Base-by-base conservation (phyloP, 2,329 filamentous ascomycete species). In the Lachnellula hyalina region DNA sequence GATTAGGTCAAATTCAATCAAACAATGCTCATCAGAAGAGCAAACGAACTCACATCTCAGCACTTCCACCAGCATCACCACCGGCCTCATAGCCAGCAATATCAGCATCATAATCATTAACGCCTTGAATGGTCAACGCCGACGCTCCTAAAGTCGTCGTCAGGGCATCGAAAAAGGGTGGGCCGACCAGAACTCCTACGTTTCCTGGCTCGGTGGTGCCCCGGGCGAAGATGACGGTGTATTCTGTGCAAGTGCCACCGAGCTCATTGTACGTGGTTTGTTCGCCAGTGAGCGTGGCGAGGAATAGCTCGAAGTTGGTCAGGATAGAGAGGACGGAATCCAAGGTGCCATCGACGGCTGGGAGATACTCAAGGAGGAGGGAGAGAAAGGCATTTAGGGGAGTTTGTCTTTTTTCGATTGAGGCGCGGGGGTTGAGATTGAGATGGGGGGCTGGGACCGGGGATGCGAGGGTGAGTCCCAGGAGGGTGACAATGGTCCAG, bases 161-260 rank as follows among this genome's bases (percentile, higher is more conserved):
- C 32, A 69, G 54, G 2, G 65, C 61, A 21, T 64, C 57, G 53
- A 69, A 68, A 49, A 68, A 64, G 15, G 66, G 65, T 8, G 69
- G 67, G 5, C 69, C 69, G 5, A 66, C 66, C 5, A 68, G 53
- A 14, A 66, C 64, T 1, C 70, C 71, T 63, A 79, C 72, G 64
- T 78, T 77, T n/a, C 77, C 77, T 6, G 67, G 61, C 59, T 79
- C 77, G 14, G 72, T 74, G 12, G 75, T 77, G 23, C 75, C 77
- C 46, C 76, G 72, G 9, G 76, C 75, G 58, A 75, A 79, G 47
- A 78, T 74, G 49, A 79, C 74, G 25, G 76, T 72, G 41, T 68
- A 67, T 9, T 54, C 25, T n/a, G 49, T 66, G 40, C 66, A 68
- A 23, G 55, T 19, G 15, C 53, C 48, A 0, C 56, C 53, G 15